phyloP scores from a whole-genome alignment of 768 basidiomycete genomes.

The Suillus subluteus region DNA sequence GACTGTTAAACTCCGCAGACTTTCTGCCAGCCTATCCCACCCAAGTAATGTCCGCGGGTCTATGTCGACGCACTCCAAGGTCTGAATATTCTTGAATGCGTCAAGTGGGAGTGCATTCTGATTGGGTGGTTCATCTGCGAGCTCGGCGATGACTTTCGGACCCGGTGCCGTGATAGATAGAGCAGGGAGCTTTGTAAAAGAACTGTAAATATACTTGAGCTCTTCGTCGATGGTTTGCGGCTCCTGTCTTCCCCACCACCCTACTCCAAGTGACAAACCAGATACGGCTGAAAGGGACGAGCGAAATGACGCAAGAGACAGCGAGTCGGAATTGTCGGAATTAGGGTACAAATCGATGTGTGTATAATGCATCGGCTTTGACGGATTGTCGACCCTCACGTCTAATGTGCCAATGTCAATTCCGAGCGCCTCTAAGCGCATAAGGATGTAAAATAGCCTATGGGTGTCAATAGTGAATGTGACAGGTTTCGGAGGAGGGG shows the following conservation, averaged over 20 bases:
- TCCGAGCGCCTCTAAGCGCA: constrained; percentile 84
- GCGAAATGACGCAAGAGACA: constrained; percentile 74
- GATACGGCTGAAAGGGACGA: constrained; percentile 81
- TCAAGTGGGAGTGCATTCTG: constrained; percentile 81
- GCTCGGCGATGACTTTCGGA: constrained; percentile 66
- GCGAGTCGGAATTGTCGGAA: constrained; percentile 69
- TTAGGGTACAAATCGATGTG: constrained; percentile 49
- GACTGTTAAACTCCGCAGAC: constrained; percentile 73
- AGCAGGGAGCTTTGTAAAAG: constrained; percentile 89
- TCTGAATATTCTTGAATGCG: constrained; percentile 83
- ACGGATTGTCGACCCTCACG: constrained; percentile 70
- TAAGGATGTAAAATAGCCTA: constrained; percentile 86
- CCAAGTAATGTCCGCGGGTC: constrained; percentile 83
- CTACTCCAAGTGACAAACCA: constrained; percentile 67
- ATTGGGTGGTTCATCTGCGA: constrained; percentile 68
- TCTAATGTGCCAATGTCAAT: constrained; percentile 81
- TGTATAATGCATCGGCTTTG: constrained; percentile 77
- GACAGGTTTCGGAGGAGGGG: constrained; percentile 54
- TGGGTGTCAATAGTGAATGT: constrained; percentile 75
- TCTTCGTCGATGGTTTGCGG: constrained; percentile 67
- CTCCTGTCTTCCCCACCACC: constrained; percentile 72
- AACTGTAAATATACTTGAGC: constrained; percentile 86
- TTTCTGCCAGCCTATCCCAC: constrained; percentile 78
- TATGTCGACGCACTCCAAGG: constrained; percentile 73
- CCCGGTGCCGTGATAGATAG: constrained; percentile 68